Percentiles rank a stretch among this genome's conserved stretches.
These are phyloP conservation scores for Candida xyloterini DNA, from an alignment of 805 yeast species.

Conservation along the genomic window DNA sequence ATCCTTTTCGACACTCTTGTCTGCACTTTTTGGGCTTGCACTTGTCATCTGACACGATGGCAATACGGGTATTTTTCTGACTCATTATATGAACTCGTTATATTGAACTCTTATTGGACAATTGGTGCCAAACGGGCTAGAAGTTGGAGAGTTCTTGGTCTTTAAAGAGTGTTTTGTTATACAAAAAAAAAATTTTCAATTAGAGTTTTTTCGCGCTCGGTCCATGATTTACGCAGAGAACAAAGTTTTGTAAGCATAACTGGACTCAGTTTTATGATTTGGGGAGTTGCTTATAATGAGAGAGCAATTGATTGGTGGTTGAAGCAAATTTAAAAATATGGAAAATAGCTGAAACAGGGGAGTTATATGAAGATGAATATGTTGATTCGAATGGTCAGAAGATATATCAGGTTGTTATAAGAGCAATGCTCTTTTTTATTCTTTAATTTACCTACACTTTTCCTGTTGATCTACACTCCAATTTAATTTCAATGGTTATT, in stretches of 20 bases:
- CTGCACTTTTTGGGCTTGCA: slow-evolving; percentile 98
- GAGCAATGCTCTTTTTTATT: too few species aligned
- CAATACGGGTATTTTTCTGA: slow-evolving; percentile 70
- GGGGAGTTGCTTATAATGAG: slow-evolving; percentile 8
- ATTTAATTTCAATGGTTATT: background rate
- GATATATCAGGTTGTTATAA: too few species aligned
- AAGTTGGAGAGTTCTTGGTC: background rate
- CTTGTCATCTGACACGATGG: slow-evolving; percentile 89
- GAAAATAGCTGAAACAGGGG: too few species aligned
- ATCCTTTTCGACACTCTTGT: slow-evolving; percentile 94
- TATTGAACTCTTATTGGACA: background rate
- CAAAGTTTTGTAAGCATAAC: background rate
- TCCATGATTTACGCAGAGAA: background rate
- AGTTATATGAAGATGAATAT: too few species aligned
- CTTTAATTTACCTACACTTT: too few species aligned
- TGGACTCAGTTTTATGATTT: slow-evolving; percentile 4
- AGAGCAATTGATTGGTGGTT: slow-evolving; percentile 8
- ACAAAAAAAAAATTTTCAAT: slow-evolving; percentile 9
- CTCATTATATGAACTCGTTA: slow-evolving; percentile 27
- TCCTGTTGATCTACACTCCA: too few species aligned
- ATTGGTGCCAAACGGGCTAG: slow-evolving; percentile 1
- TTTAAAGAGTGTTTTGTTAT: slow-evolving; percentile 2
- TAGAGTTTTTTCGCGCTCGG: slow-evolving; percentile 5
- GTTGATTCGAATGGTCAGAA: too few species aligned
- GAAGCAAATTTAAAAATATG: too few species aligned